Evolutionary conservation across 83 land plant species (phyloP).

Genomic region (Diphasiastrum complanatum): DNA sequence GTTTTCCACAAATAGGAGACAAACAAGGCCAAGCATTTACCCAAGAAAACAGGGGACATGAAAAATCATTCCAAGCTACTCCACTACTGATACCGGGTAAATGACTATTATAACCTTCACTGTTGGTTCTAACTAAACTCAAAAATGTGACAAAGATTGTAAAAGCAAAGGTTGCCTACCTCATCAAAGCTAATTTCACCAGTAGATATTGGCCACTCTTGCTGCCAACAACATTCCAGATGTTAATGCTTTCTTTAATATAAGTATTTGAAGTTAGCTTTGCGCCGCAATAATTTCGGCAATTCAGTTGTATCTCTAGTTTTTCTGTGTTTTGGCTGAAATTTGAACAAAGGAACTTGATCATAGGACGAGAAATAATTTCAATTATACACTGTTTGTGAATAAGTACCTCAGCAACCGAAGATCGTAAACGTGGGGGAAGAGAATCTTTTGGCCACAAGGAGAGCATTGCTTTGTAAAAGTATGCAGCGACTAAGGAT

Average conservation of each 20-base stretch:
- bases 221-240: conserved; percentile 18
- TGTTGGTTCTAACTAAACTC: background rate
- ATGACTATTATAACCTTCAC: too few species aligned
- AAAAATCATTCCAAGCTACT: too few species aligned
- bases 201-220: conserved; percentile 26
- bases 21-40: too few species aligned
- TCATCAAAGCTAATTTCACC: conserved; percentile 30
- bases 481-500: conserved; percentile 25
- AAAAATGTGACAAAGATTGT: background rate
- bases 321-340: too few species aligned
- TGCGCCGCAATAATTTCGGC: too few species aligned
- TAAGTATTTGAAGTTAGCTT: too few species aligned
- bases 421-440: conserved; percentile 21
- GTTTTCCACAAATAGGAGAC: too few species aligned
- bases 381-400: background rate
- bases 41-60: too few species aligned
- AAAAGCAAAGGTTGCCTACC: conserved; percentile 16
- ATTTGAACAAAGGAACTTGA: background rate
- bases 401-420: conserved; percentile 23
- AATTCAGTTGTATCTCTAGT: too few species aligned
- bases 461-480: conserved; percentile 40
- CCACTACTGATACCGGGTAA: too few species aligned
- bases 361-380: background rate
- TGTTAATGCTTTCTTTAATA: background rate
- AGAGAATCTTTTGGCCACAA: conserved; percentile 25